Conservation (phyloP, 2,329 filamentous ascomycete species). For the Fusarium sacchari region DNA sequence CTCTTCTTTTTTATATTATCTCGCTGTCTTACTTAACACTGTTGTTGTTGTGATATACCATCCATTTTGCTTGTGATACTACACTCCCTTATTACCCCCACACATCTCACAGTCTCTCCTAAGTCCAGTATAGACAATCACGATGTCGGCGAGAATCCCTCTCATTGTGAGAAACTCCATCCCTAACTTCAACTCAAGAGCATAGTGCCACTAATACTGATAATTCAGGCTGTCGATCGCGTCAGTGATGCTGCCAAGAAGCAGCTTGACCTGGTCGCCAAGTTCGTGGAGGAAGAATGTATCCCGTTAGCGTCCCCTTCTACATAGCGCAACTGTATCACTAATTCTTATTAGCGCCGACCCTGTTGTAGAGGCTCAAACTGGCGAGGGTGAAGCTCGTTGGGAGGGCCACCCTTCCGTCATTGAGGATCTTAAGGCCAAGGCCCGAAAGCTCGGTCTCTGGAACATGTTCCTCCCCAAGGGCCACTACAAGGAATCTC, state of each 20-base stretch:
- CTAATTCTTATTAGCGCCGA: constrained; percentile 68
- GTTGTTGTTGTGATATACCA: constrained; percentile 3
- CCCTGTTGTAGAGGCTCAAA: constrained; percentile 79
- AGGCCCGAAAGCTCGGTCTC: constrained; percentile 83
- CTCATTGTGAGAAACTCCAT: constrained; percentile 43
- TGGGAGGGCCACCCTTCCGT: constrained; percentile 84
- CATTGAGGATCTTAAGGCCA: constrained; percentile 88
- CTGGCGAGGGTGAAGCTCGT: constrained; percentile 78
- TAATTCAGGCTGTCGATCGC: constrained; percentile 57
- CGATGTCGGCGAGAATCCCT: constrained; percentile 49
- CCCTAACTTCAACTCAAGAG: not conserved
- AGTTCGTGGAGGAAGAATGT: constrained; percentile 97
- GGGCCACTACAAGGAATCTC: constrained; percentile 94
- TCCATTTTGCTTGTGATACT: not conserved
- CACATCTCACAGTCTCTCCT: constrained; percentile 2
- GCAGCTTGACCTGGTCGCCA: constrained; percentile 87
- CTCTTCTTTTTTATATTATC: not conserved
- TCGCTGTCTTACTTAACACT: not conserved
- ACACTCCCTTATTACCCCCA: not conserved
- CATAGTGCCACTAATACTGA: constrained; percentile 10
- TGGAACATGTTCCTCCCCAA: constrained; percentile 99
- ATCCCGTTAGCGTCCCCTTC: constrained; percentile 67
- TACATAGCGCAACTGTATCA: not conserved
- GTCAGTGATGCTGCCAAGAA: constrained; percentile 88
- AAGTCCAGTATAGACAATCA: constrained; percentile 2